phyloP scores from a whole-genome alignment of 768 basidiomycete species.

The Candolleomyces eurysporus region DNA sequence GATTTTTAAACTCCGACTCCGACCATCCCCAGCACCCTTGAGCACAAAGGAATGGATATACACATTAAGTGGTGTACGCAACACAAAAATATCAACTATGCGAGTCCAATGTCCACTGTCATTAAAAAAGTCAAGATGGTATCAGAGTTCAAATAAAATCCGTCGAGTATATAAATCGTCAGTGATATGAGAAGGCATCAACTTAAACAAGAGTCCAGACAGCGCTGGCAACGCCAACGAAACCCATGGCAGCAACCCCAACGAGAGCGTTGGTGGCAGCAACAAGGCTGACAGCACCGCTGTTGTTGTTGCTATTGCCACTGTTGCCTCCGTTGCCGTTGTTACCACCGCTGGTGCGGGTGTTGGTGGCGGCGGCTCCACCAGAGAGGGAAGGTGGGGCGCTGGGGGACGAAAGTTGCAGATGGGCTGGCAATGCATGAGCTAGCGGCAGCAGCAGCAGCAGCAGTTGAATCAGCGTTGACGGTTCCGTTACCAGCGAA shows the following conservation, averaged over 20 bases:
- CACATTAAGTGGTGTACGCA: not conserved
- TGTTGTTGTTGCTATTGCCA: conserved; percentile 22
- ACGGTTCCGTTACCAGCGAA: conserved; percentile 86
- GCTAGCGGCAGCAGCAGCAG: conserved; percentile 54
- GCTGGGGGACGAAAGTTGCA: conserved; percentile 66
- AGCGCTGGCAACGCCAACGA: conserved; percentile 39
- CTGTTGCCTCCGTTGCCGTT: conserved; percentile 16
- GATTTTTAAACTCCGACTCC: conserved; percentile 16
- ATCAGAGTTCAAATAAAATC: not conserved
- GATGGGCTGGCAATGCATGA: conserved; percentile 67
- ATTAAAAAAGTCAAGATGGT: not conserved
- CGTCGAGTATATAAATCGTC: not conserved
- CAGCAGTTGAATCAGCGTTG: conserved; percentile 48
- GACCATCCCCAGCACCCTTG: conserved; percentile 7
- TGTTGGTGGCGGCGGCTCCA: conserved; percentile 18
- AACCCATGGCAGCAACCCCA: conserved; percentile 32
- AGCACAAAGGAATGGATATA: not conserved
- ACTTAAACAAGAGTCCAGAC: conserved; percentile 39
- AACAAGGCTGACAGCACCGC: conserved; percentile 11
- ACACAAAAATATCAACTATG: not conserved
- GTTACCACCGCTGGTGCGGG: conserved; percentile 17
- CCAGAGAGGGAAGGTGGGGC: conserved; percentile 29
- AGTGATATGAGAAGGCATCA: not conserved
- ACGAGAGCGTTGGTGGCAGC: conserved; percentile 31
- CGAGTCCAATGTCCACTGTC: not conserved